These are phyloP conservation scores for Pseudonitzschia multistriata DNA, from an alignment of 108 stramenopile species.

Conservation along the genomic window DNA sequence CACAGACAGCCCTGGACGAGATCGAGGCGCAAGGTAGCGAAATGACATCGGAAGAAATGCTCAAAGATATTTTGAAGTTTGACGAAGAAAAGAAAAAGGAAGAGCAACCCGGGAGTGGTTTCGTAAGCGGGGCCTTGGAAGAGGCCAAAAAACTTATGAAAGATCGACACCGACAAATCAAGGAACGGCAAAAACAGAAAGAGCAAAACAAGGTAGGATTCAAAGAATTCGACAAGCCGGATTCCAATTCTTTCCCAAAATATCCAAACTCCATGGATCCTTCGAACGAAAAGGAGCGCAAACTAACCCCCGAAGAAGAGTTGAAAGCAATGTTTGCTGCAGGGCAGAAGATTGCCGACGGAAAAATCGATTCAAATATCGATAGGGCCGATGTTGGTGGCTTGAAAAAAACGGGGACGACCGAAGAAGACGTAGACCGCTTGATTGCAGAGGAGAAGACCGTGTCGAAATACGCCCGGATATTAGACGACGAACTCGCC, in stretches of 20 bases:
- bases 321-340: conserved; percentile 71
- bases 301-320: conserved; percentile 55
- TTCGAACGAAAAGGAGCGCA: not conserved
- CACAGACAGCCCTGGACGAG: conserved; percentile 53
- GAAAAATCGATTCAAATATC: conserved; percentile 25
- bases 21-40: conserved; percentile 51
- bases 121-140: conserved; percentile 78
- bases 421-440: conserved; percentile 56
- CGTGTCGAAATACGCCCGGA: conserved; percentile 64
- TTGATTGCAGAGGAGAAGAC: conserved; percentile 70
- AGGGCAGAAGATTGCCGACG: conserved; percentile 61
- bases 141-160: conserved; percentile 54
- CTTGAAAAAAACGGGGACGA: conserved; percentile 15
- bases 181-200: conserved; percentile 22
- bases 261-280: not conserved
- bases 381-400: conserved; percentile 5
- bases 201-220: conserved; percentile 20
- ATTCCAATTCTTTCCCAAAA: conserved; percentile 1
- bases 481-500: conserved; percentile 75
- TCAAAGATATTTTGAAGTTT: conserved; percentile 67
- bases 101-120: conserved; percentile 58
- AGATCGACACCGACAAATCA: conserved; percentile 29
- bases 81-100: conserved; percentile 71
- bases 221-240: conserved; percentile 16
- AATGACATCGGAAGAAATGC: conserved; percentile 72